Evolutionary conservation across 2,329 filamentous ascomycete species (phyloP), one percentile per base, ranked within the genome.

Genomic region (Ophiostoma fasciatum): DNA sequence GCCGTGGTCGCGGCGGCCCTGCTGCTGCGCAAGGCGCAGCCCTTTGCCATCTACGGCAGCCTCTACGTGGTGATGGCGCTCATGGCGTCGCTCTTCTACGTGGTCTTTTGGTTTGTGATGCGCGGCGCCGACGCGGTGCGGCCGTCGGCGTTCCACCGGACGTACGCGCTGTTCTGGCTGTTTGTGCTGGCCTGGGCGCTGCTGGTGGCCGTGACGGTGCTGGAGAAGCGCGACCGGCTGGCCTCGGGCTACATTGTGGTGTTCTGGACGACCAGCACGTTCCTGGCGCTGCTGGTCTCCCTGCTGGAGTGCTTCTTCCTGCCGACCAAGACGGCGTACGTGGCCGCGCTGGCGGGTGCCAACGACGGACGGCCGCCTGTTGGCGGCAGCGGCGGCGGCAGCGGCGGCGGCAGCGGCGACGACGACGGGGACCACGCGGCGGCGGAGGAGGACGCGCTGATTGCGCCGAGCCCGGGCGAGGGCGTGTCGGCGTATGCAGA

Each of bases 11-110:
- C 73, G 1, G 64, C 83, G 14, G 79, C 82, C 2, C 81, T 81
- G 46, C 57, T 96, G 35, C 49, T 93, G 28, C 71, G 72, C 26
- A 92, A 90, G 55, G 61, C 88, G 51, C 96, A 96, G 51, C 85
- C 88, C 1, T 71, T 83, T 48, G 84, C 96, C 48, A 64, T 90
- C n/a, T 90, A 94, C 59, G 87, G 83, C 57, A 92, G 81, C 48
- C 69, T 77, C 32, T 96, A 90, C 53, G 68, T 82, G 5, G 79
- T 94, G 50, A 93, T 85, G 83, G 73, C 74, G 20, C 92, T 92
- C 78, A 81, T 85, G 61, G 51, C 88, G 0, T 81, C 81, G 1
- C 65, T 83, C 1, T 94, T 85, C 64, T 74, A 90, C 49, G 76
- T 80, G 40, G 55, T 78, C 15, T 77, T 84, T 31, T 96, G 88